Percentiles rank a stretch among this genome's conserved stretches.
Conservation (phyloP, 2,329 filamentous ascomycete species). For the Apiospora phragmitis region DNA sequence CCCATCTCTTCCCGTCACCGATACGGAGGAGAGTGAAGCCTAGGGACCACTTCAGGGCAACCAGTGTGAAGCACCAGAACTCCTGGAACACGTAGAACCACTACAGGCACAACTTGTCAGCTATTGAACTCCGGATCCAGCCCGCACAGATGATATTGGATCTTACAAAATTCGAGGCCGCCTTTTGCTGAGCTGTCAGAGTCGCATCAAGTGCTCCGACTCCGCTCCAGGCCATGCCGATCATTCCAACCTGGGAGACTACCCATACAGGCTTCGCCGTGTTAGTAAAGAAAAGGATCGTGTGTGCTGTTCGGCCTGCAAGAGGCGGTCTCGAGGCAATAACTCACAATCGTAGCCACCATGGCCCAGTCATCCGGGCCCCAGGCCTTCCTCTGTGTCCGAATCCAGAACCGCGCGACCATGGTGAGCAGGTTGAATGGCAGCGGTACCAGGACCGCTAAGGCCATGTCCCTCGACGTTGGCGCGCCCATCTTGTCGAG, state of each 20-base stretch:
- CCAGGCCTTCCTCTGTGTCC: not conserved
- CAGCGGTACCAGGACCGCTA: not conserved
- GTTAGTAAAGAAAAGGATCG: not conserved
- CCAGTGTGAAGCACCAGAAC: conserved; percentile 4
- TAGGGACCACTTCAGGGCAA: not conserved
- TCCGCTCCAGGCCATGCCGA: not conserved
- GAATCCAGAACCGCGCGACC: not conserved
- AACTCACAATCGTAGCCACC: not conserved
- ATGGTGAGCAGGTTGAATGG: not conserved
- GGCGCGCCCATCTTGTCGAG: not conserved
- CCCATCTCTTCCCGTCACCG: not conserved
- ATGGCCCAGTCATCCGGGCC: not conserved
- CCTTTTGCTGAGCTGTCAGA: not conserved
- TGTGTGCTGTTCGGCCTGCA: not conserved
- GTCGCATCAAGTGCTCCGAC: not conserved
- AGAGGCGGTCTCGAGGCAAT: not conserved
- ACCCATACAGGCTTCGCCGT: not conserved
- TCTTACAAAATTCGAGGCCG: not conserved
- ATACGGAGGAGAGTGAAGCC: not conserved
- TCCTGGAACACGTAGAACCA: conserved; percentile 4
- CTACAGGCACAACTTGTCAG: not conserved
- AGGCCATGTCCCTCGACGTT: not conserved
- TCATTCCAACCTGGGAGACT: not conserved
- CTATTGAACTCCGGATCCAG: no score
- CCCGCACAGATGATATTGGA: not conserved